phyloP scores from a whole-genome alignment of 2,329 filamentous ascomycete genomes.

The Aspergillus hiratsukae region DNA sequence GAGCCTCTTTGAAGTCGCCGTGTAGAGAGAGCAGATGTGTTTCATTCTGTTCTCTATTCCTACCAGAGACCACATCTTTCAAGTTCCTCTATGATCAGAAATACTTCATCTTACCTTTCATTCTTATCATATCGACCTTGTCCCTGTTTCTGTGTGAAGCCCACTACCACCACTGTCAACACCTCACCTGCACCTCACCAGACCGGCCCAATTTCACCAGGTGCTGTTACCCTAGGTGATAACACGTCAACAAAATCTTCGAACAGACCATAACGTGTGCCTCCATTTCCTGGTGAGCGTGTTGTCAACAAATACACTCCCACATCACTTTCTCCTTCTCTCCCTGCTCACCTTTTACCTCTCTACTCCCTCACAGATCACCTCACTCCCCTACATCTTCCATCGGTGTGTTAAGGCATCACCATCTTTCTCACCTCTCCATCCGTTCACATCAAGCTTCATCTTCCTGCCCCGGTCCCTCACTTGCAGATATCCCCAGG shows the following conservation, averaged over 20 bases:
- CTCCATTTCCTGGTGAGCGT: not conserved
- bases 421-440: not conserved
- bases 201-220: not conserved
- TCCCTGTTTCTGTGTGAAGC: not conserved
- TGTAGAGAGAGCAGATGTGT: not conserved
- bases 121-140: not conserved
- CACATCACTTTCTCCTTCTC: slow-evolving; percentile 7
- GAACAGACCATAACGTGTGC: not conserved
- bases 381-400: not conserved
- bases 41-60: not conserved
- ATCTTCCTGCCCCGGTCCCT: not conserved
- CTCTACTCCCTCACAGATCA: not conserved
- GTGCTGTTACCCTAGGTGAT: slow-evolving; percentile 2
- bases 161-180: not conserved
- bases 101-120: not conserved
- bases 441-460: not conserved
- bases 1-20: not conserved
- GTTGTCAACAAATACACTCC: not conserved
- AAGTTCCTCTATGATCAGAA: not conserved
- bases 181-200: not conserved
- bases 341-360: slow-evolving; percentile 1
- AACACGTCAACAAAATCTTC: not conserved
- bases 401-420: not conserved
- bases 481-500: not conserved
- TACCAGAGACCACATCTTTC: not conserved